These are phyloP conservation scores for Pelargonium citronellum DNA, from an alignment of 441 rosid species.

Conservation along the genomic window DNA sequence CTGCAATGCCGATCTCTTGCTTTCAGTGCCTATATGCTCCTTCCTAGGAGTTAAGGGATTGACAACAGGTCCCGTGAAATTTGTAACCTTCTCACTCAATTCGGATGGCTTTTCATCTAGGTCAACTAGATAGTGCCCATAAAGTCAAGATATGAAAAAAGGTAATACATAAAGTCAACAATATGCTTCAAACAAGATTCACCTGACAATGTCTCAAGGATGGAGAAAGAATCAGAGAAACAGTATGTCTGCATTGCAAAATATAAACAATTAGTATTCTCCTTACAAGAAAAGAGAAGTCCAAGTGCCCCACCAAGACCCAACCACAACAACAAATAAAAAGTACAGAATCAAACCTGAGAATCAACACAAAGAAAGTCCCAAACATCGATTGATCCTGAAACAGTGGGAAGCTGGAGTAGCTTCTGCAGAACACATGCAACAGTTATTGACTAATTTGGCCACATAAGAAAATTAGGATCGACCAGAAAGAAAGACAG, in stretches of 20 bases:
- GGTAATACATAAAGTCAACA: constrained; percentile 16
- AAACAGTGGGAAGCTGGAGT: constrained; percentile 76
- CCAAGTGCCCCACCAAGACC: not conserved
- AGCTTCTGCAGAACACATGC: constrained; percentile 46
- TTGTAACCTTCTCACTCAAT: constrained; percentile 35
- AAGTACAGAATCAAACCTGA: constrained; percentile 55
- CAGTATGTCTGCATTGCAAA: constrained; percentile 76
- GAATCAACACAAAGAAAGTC: constrained; percentile 98
- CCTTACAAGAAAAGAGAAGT: constrained; percentile 10
- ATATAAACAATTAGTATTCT: constrained; percentile 25
- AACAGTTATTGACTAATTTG: constrained; percentile 11
- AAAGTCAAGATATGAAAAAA: constrained; percentile 15
- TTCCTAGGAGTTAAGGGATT: constrained; percentile 38
- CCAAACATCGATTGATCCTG: constrained; percentile 99
- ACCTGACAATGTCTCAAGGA: constrained; percentile 89
- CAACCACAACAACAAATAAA: constrained; percentile 1
- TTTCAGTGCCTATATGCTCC: constrained; percentile 36
- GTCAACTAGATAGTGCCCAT: constrained; percentile 41
- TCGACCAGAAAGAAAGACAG: constrained; percentile 7
- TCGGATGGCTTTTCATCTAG: constrained; percentile 55
- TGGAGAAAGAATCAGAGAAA: constrained; percentile 90
- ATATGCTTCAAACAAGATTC: constrained; percentile 26
- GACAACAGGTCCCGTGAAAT: constrained; percentile 28
- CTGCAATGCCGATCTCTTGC: constrained; percentile 41
- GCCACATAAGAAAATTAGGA: constrained; percentile 12